phyloP scores from a whole-genome alignment of 148 eudicot genomes.

The Suaeda aralocaspica region DNA sequence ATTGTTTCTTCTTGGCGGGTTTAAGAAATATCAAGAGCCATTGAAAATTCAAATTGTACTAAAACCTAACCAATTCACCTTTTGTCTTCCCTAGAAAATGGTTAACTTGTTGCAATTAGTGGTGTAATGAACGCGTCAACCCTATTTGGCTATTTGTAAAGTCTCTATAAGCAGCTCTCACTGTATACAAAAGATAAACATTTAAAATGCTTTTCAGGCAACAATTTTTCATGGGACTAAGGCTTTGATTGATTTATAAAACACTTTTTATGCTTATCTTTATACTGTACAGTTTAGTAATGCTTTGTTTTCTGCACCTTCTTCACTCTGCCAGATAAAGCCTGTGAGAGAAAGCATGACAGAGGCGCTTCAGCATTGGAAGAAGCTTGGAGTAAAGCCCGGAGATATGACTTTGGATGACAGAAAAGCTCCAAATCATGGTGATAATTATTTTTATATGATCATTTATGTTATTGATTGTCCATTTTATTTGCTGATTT shows the following conservation, averaged over 20 bases:
- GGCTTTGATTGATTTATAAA: too few relatives aligned
- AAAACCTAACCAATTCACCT: neutral
- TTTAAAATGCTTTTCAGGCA: neutral
- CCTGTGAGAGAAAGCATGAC: conserved; percentile 94
- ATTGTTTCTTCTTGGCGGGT: neutral
- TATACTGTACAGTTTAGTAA: neutral
- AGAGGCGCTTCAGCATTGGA: conserved; percentile 91
- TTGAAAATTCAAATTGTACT: neutral
- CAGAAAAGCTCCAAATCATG: conserved; percentile 43
- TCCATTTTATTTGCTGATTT: conserved; percentile 9
- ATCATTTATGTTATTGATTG: conserved; percentile 13
- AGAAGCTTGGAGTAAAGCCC: conserved; percentile 63
- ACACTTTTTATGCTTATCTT: neutral
- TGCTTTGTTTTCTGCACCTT: neutral
- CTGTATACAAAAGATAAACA: neutral
- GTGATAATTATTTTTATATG: conserved; percentile 28
- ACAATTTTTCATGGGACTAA: too few relatives aligned
- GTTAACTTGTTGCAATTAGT: neutral
- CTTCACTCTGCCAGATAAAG: conserved; percentile 53
- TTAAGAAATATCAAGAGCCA: neutral
- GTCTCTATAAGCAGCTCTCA: neutral
- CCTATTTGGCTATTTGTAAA: neutral
- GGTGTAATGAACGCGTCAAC: neutral
- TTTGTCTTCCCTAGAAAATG: neutral
- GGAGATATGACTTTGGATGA: conserved; percentile 54